These are phyloP conservation scores for Rhizophagus clarus DNA, from an alignment of 192 early-diverging fungal species.

Conservation along the genomic window DNA sequence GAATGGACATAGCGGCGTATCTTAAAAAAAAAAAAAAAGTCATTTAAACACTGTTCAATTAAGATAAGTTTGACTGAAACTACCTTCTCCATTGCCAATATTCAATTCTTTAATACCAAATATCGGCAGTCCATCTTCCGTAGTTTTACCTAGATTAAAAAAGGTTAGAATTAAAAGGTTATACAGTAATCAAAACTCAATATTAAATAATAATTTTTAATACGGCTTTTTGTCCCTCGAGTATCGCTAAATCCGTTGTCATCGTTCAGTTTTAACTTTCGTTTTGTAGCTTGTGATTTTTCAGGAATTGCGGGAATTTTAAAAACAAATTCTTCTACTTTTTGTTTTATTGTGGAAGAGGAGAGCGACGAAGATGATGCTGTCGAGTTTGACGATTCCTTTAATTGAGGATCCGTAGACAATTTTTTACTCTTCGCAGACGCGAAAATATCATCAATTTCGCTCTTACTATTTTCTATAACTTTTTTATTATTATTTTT, in stretches of 20 bases:
- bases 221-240: constrained; percentile 39
- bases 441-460: not conserved
- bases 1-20: constrained; percentile 14
- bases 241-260: constrained; percentile 42
- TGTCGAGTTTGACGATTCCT: not conserved
- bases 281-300: constrained; percentile 1
- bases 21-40: not conserved
- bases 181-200: not conserved
- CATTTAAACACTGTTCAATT: not conserved
- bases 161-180: not conserved
- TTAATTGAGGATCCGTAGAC: not conserved
- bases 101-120: constrained; percentile 41
- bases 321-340: not conserved
- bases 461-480: not conserved
- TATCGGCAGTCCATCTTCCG: constrained; percentile 40
- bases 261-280: constrained; percentile 18
- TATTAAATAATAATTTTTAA: not conserved
- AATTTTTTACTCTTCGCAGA: not conserved
- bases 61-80: not conserved
- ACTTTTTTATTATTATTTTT: not conserved
- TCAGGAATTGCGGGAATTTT: constrained; percentile 7
- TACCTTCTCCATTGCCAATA: constrained; percentile 34
- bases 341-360: not conserved
- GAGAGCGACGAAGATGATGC: not conserved
- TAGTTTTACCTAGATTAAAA: constrained; percentile 31